phyloP scores from a whole-genome alignment of 2,329 filamentous ascomycete genomes.

The Cladosporium sp. region DNA sequence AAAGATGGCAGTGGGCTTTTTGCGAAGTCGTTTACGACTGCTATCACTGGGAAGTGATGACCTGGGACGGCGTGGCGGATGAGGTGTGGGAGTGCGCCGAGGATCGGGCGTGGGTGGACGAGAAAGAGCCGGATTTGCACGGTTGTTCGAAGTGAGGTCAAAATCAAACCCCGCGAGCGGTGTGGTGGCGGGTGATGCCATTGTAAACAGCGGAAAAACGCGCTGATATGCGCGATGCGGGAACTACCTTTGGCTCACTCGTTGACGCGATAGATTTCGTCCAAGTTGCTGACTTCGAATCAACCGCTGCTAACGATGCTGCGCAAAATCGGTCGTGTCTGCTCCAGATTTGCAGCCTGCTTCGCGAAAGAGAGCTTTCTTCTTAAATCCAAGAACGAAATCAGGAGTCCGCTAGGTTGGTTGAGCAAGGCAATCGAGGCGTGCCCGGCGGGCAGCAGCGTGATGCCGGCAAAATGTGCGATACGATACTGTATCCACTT shows the following conservation, averaged over 20 bases:
- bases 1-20: constrained; percentile 10
- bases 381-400: no score
- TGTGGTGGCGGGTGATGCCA: constrained; percentile 5
- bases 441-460: no score
- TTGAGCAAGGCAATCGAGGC: no score
- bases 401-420: no score
- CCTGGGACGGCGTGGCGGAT: neutral
- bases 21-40: constrained; percentile 1
- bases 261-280: neutral
- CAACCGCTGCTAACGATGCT: neutral
- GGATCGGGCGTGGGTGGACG: constrained; percentile 12
- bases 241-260: neutral
- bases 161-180: constrained; percentile 8
- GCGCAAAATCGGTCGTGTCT: neutral
- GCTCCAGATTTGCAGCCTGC: no score
- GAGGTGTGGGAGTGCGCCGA: constrained; percentile 10
- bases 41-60: neutral
- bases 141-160: constrained; percentile 5
- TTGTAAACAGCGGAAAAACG: neutral
- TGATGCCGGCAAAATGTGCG: no score
- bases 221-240: neutral
- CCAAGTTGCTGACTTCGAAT: neutral
- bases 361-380: no score
- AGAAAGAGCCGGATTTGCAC: neutral
- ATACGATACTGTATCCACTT: no score